These are phyloP conservation scores for Rhamnella rubrinervis DNA, from an alignment of 331 rosid genomes.

Conservation along the genomic window DNA sequence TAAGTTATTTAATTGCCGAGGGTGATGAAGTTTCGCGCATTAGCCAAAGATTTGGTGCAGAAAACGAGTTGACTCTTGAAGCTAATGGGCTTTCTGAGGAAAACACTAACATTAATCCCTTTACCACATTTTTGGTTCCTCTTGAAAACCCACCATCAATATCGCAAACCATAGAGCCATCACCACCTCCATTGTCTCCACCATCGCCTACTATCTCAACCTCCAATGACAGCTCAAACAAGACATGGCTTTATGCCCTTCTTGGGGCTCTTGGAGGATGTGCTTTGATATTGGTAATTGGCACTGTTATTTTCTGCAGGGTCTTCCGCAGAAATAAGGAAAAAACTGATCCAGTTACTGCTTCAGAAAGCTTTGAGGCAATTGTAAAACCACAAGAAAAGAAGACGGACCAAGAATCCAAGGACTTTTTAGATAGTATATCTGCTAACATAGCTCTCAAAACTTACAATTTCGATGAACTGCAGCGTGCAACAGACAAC, in stretches of 20 bases:
- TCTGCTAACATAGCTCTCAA: slow-evolving; percentile 57
- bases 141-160: slow-evolving; percentile 57
- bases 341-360: slow-evolving; percentile 36
- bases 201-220: slow-evolving; percentile 30
- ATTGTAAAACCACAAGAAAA: slow-evolving; percentile 36
- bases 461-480: slow-evolving; percentile 66
- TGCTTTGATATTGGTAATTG: slow-evolving; percentile 34
- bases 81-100: slow-evolving; percentile 60
- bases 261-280: slow-evolving; percentile 59
- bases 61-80: slow-evolving; percentile 23
- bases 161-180: slow-evolving; percentile 34
- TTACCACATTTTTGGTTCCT: slow-evolving; percentile 71
- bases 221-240: slow-evolving; percentile 40
- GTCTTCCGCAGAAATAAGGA: slow-evolving; percentile 28
- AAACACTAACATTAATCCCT: slow-evolving; percentile 20
- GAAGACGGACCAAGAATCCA: slow-evolving; percentile 34
- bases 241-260: slow-evolving; percentile 61
- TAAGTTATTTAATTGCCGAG: slow-evolving; percentile 45
- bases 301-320: slow-evolving; percentile 33
- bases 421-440: slow-evolving; percentile 47
- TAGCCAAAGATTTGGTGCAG: slow-evolving; percentile 42
- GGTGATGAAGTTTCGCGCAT: slow-evolving; percentile 42
- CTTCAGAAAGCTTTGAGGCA: slow-evolving; percentile 39
- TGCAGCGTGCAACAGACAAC: slow-evolving; percentile 59
- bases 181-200: slow-evolving; percentile 37